A percentile compares a stretch with the other conserved stretches of the same genome.
These are phyloP conservation scores for Linanthus parryae DNA, from an alignment of 148 eudicot species.

Conservation along the genomic window DNA sequence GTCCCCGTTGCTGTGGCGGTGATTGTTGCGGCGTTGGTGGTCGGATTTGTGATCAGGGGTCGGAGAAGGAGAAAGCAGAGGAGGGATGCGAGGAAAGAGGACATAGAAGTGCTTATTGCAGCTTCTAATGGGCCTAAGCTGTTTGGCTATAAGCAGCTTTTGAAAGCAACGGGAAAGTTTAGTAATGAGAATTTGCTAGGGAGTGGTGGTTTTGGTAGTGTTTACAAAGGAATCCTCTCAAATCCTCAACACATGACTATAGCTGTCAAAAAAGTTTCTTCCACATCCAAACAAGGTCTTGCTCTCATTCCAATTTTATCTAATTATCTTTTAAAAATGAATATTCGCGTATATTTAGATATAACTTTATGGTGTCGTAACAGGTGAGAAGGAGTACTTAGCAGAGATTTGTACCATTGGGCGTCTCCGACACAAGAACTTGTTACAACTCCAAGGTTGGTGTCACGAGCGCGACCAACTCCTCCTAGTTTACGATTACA, in stretches of 20 bases:
- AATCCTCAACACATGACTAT: constrained; percentile 26
- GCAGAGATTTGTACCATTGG: constrained; percentile 77
- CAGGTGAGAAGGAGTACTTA: constrained; percentile 64
- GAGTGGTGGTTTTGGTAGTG: constrained; percentile 76
- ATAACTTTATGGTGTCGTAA: neutral
- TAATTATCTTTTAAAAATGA: too few species aligned
- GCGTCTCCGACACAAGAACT: constrained; percentile 55
- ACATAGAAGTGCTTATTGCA: constrained; percentile 34
- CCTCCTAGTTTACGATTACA: constrained; percentile 67
- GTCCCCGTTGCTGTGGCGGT: constrained; percentile 13
- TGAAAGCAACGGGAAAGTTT: constrained; percentile 58
- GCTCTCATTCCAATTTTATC: neutral
- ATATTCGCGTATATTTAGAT: neutral
- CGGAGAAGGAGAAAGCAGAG: constrained; percentile 8
- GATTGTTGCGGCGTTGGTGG: constrained; percentile 9
- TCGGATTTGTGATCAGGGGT: constrained; percentile 12
- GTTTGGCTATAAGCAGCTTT: constrained; percentile 44
- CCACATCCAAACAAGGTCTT: constrained; percentile 59
- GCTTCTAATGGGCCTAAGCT: constrained; percentile 46
- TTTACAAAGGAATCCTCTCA: constrained; percentile 46
- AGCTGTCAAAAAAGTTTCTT: constrained; percentile 65
- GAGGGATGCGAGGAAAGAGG: constrained; percentile 33
- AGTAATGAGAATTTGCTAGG: constrained; percentile 57
- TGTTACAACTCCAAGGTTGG: constrained; percentile 74
- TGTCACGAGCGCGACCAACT: constrained; percentile 60